Conservation (phyloP, 106 monocot genomes). For the Chionographis japonica region DNA sequence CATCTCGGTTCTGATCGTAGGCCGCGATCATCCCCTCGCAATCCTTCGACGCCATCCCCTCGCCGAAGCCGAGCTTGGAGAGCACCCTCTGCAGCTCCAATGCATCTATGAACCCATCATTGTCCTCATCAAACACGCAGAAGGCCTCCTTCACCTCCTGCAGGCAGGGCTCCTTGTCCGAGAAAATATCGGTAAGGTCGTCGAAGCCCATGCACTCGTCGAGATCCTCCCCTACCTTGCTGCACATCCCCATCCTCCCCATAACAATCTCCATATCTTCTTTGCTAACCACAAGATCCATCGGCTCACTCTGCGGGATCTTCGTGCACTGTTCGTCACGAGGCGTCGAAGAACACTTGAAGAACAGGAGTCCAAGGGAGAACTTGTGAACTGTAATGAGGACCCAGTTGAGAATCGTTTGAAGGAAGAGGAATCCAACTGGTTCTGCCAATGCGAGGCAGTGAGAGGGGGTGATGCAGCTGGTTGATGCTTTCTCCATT, state of each 20-base stretch:
- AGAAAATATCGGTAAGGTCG: slow-evolving; percentile 16
- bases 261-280: slow-evolving; percentile 22
- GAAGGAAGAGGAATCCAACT: too few species aligned
- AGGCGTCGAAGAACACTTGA: neutral
- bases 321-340: too few species aligned
- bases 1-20: slow-evolving; percentile 4
- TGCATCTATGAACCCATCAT: slow-evolving; percentile 42
- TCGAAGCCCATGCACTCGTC: slow-evolving; percentile 3
- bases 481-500: too few species aligned
- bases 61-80: slow-evolving; percentile 19
- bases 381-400: neutral
- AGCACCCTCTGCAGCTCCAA: slow-evolving; percentile 37
- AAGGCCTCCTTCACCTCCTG: slow-evolving; percentile 41
- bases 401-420: too few species aligned
- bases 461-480: too few species aligned
- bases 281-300: too few species aligned
- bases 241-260: slow-evolving; percentile 11
- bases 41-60: neutral
- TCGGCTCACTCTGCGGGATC: too few species aligned
- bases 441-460: too few species aligned
- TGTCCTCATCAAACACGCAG: slow-evolving; percentile 32
- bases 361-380: neutral
- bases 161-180: slow-evolving; percentile 36
- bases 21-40: slow-evolving; percentile 26
- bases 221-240: neutral